Evolutionary conservation across 176 grass and related monocot species (phyloP), one percentile per base, ranked within the genome.

Genomic region (Zoysia japonica): DNA sequence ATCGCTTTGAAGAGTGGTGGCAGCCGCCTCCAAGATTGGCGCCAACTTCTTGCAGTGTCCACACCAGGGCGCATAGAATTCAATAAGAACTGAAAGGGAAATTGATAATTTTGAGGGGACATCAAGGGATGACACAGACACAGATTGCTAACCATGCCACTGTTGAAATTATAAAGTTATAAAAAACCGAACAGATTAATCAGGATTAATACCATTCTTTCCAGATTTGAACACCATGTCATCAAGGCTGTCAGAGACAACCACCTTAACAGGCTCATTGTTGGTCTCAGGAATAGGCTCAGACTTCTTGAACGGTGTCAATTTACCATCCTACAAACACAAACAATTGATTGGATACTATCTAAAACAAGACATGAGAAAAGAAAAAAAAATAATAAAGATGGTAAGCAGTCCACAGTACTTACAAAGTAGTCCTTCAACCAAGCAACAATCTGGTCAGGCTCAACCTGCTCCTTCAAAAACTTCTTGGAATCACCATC

Each of bases 61-160:
- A 38, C 95, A 97, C 95, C 95, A 97, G 50, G 95, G 94, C 11
- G 95, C 95, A 80, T 97, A 97, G 73, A 97, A 94, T n/a, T 97
- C 95, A 43, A 97, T 77, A 56, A 97, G 71, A 68, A 97, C 95
- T 97, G 57, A 75, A 89, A 80, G 9, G 62, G 1, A 47, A 41
- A 43, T 47, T 9, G 6, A 71, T 35, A 47, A 72, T 57, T 28
- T 28, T 35, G 47, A 50, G 11, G 2, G 68, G 12, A 16, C 6
- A 13, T 37, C 47, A 49, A 59, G 2, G 42, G 63, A 2, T 51
- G 15, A 10, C 28, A 51, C 11, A 45, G 36, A 67, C 7, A 46
- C 42, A 14, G 5, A 9, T 44, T 15, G 51, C 20, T 57, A 75
- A 42, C 7, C 8, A 43, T 67, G 35, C 35, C 11, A 39, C 42